Base-by-base conservation (phyloP, 805 yeast genomes). In the Tetrapisispora taiwanensis region DNA sequence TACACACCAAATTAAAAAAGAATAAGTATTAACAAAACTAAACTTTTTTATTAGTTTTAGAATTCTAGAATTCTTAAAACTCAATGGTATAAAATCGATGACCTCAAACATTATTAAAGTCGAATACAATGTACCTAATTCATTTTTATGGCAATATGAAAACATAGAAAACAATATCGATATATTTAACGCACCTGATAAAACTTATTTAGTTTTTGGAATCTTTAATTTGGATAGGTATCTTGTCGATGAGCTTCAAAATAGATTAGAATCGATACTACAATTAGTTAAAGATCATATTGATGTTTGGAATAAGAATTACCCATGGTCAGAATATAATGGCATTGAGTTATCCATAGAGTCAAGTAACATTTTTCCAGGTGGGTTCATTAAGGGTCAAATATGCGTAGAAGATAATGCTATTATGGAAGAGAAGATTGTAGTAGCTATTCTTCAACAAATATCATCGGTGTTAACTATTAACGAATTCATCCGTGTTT, bases 401-500 rank as follows among this genome's bases (percentile, higher is more conserved):
- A 20, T 60, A 9, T 65, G 69, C 43, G 65, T 54, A 1, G 71
- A 68, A 45, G 78, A 74, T 18, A 73, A 70, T 28, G 55, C 63
- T 13, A 45, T 62, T 18, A 63, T 60, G 12, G 82, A 78, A 51
- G 73, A 72, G 45, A 62, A 71, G 59, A 53, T 79, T 7, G 48
- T 76, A 4, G 55, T 71, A 1, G 56, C 63, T 6, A 41, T 77
- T 0, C 52, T 78, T 6, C 62, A 58, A 46, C 56, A 65, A 3
- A 62, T 74, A 42, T 62, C 73, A 4, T 49, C 30, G 20, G 49
- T 34, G 14, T 19, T 44, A 7, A 52, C 51, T 4, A 43, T 62
- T 50, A 41, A 71, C 68, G 42, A 75, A 2, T 74, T 63, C 52
- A 65, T 76, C 4, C 74, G 70, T 33, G 48, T 67, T 2, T 63